These are phyloP conservation scores for Stromatinia cepivora DNA, from an alignment of 2,329 filamentous ascomycete genomes.

Conservation along the genomic window DNA sequence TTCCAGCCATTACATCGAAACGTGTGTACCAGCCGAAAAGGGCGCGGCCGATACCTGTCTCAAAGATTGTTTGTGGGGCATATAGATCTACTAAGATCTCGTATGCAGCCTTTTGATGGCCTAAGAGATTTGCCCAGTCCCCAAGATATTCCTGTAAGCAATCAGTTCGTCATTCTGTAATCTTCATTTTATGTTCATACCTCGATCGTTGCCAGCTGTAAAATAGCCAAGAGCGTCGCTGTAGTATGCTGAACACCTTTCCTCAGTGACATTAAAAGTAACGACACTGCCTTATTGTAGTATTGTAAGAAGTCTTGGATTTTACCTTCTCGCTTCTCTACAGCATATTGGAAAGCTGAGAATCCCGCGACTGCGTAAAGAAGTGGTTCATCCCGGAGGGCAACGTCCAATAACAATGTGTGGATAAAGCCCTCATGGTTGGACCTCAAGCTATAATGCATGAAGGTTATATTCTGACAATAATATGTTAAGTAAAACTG, in stretches of 20 bases:
- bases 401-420: constrained; percentile 67
- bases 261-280: constrained; percentile 71
- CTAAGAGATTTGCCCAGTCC: constrained; percentile 91
- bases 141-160: constrained; percentile 78
- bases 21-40: constrained; percentile 87
- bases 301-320: constrained; percentile 83
- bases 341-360: constrained; percentile 79
- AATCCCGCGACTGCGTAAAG: constrained; percentile 87
- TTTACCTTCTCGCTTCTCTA: constrained; percentile 68
- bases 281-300: constrained; percentile 83
- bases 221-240: constrained; percentile 78
- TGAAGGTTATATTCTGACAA: constrained; percentile 71
- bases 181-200: constrained; percentile 49
- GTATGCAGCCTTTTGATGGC: constrained; percentile 87
- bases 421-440: constrained; percentile 74
- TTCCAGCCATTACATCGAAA: constrained; percentile 81
- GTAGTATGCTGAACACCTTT: constrained; percentile 69
- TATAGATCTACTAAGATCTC: constrained; percentile 77
- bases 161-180: constrained; percentile 22
- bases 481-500: constrained; percentile 80
- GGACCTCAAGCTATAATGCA: constrained; percentile 78
- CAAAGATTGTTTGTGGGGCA: constrained; percentile 71
- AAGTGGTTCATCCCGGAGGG: constrained; percentile 75
- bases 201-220: constrained; percentile 93
- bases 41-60: constrained; percentile 68